phyloP scores from a whole-genome alignment of 257 asterid species.

The Ilex aquifolium region DNA sequence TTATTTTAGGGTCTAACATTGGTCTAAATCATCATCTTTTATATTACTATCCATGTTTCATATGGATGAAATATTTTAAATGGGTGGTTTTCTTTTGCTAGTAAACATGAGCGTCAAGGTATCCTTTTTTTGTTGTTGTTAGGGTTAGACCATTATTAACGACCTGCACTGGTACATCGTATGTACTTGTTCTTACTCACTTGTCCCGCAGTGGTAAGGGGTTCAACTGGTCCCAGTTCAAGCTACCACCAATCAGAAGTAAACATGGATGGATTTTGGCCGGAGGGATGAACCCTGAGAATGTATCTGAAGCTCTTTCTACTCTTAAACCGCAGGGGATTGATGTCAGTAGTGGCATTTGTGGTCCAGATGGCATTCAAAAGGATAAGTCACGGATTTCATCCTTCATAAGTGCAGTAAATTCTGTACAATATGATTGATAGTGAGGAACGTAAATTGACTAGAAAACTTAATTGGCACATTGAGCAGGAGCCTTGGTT shows the following conservation, averaged over 20 bases:
- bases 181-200: background rate
- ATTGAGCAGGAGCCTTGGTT: too few species aligned
- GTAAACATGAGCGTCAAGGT: background rate
- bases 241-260: conserved; percentile 60
- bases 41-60: too few species aligned
- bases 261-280: conserved; percentile 89
- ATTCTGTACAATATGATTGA: conserved; percentile 34
- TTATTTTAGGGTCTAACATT: too few species aligned
- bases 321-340: conserved; percentile 75
- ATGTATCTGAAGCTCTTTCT: conserved; percentile 58
- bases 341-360: conserved; percentile 92
- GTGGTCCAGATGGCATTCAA: conserved; percentile 68
- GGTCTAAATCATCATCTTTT: too few species aligned
- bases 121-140: background rate
- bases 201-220: conserved; percentile 66
- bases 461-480: too few species aligned
- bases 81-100: too few species aligned
- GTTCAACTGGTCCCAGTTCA: conserved; percentile 73
- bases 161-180: background rate
- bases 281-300: conserved; percentile 77
- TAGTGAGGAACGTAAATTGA: conserved; percentile 1
- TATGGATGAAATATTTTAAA: too few species aligned
- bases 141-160: background rate
- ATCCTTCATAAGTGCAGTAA: conserved; percentile 63
- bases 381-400: conserved; percentile 60